Conservation (phyloP, 2,329 filamentous ascomycete species). For the Fusarium staphyleae region DNA sequence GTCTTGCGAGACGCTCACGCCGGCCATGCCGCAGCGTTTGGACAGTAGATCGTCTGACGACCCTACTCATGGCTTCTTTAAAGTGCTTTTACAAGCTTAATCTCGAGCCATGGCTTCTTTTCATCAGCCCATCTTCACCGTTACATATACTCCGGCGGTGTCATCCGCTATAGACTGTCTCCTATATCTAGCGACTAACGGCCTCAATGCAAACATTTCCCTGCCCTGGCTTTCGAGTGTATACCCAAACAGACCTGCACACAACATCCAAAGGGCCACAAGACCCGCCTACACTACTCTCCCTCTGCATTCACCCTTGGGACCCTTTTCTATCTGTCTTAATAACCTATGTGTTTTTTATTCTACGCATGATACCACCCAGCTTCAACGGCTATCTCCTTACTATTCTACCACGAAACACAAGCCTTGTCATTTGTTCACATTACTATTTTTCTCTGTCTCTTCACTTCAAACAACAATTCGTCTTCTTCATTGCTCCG, state of each 20-base stretch:
- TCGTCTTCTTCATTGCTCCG: background rate
- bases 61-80: background rate
- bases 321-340: conserved; percentile 28
- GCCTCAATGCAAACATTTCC: conserved; percentile 24
- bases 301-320: conserved; percentile 6
- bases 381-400: conserved; percentile 24
- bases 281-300: conserved; percentile 9
- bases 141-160: conserved; percentile 25
- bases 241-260: conserved; percentile 1
- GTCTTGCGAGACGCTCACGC: conserved; percentile 49
- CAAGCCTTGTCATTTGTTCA: conserved; percentile 11
- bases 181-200: conserved; percentile 28
- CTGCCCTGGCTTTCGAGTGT: conserved; percentile 22
- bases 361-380: conserved; percentile 37
- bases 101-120: conserved; percentile 7
- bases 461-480: background rate
- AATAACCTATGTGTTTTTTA: conserved; percentile 23
- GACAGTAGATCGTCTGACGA: conserved; percentile 34
- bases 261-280: background rate
- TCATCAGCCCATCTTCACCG: conserved; percentile 8
- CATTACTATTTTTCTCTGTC: no score
- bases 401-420: conserved; percentile 10
- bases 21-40: conserved; percentile 44
- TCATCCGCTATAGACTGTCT: conserved; percentile 11
- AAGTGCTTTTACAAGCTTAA: conserved; percentile 3